Evolutionary conservation across 257 asterid genomes (phyloP).

Genomic region (Penstemon davidsonii): DNA sequence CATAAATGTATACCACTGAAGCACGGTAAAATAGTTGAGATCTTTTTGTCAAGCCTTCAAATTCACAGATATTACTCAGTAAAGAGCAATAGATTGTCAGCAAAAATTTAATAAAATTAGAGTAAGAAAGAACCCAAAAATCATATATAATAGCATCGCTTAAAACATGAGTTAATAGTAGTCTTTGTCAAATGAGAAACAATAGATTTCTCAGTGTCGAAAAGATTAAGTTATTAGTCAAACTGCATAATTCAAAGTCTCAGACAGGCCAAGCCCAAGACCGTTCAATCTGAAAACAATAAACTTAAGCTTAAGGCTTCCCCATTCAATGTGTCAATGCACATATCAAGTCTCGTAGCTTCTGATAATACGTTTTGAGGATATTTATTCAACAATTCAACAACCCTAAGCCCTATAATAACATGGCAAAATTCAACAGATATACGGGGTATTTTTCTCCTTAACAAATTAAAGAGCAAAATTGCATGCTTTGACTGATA

Average conservation of each 20-base stretch:
- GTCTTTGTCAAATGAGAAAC: too few species aligned
- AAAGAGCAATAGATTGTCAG: conserved; percentile 6
- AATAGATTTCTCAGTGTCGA: background rate
- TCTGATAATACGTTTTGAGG: background rate
- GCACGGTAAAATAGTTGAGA: conserved; percentile 28
- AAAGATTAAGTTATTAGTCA: background rate
- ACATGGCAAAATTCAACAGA: background rate
- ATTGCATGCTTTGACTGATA: too few species aligned
- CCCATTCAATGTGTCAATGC: background rate
- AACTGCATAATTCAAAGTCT: conserved; percentile 1
- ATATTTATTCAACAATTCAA: background rate
- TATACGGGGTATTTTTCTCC: too few species aligned
- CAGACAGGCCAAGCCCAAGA: conserved; percentile 1
- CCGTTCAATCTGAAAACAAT: background rate
- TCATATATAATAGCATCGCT: background rate
- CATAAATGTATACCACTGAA: conserved; percentile 46
- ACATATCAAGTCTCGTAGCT: background rate
- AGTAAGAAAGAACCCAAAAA: conserved; percentile 15
- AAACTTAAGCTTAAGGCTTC: too few species aligned
- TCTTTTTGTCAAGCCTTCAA: conserved; percentile 29
- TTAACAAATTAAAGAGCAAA: too few species aligned
- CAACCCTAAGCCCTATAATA: conserved; percentile 4
- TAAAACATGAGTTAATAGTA: too few species aligned
- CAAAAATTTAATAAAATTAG: conserved; percentile 2
- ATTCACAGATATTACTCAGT: conserved; percentile 23